These are phyloP conservation scores for Umbellularia californica DNA, from an alignment of 164 flowering plant genomes.

Conservation along the genomic window DNA sequence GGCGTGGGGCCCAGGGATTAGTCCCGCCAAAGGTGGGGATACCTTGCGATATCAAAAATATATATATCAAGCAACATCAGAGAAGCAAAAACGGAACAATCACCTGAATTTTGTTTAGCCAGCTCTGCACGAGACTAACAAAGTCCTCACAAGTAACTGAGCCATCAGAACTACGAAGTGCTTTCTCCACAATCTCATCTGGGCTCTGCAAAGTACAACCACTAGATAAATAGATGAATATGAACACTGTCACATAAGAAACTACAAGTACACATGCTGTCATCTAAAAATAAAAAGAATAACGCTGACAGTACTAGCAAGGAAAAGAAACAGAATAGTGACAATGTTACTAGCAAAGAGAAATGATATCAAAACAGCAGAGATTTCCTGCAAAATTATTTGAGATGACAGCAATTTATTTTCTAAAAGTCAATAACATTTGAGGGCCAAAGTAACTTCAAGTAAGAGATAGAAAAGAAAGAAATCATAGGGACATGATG, in stretches of 20 bases:
- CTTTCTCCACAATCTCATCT: constrained; percentile 85
- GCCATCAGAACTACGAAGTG: constrained; percentile 64
- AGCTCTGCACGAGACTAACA: constrained; percentile 73
- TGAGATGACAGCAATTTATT: background rate
- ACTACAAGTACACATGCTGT: background rate
- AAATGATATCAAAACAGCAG: background rate
- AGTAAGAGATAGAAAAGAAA: too few relatives aligned
- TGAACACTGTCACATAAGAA: background rate
- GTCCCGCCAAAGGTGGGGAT: too few relatives aligned
- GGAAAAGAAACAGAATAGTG: background rate
- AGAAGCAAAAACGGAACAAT: background rate
- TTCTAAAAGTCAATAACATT: background rate
- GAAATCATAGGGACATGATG: too few relatives aligned
- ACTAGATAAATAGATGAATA: constrained; percentile 12
- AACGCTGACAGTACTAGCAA: background rate
- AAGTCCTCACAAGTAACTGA: constrained; percentile 78
- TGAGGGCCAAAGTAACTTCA: background rate
- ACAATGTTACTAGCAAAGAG: background rate
- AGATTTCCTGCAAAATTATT: too few relatives aligned
- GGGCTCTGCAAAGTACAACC: constrained; percentile 55
- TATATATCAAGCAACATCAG: background rate
- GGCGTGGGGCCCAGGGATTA: too few relatives aligned
- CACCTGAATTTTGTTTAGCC: constrained; percentile 92
- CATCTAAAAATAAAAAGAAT: background rate
- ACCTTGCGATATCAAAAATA: too few relatives aligned